Percentiles rank a stretch among this genome's conserved stretches.
Evolutionary conservation across 768 basidiomycete species (phyloP).

Genomic region (Leccinum imitatum): DNA sequence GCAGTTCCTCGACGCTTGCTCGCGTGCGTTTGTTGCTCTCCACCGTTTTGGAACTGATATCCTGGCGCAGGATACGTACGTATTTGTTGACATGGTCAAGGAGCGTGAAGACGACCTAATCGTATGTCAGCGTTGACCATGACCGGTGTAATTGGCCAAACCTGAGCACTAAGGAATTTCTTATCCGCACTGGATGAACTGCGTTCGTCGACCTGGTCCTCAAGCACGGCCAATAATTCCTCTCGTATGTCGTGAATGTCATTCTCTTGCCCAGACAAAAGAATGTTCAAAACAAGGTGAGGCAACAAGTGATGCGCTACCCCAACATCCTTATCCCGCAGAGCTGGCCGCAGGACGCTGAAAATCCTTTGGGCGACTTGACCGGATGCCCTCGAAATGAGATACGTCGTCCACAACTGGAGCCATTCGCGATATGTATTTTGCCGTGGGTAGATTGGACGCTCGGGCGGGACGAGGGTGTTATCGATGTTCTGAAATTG

Average conservation of each 20-base stretch:
- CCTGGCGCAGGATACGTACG: slow-evolving; percentile 74
- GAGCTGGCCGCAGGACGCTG: slow-evolving; percentile 69
- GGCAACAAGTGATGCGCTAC: slow-evolving; percentile 92
- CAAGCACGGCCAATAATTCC: slow-evolving; percentile 79
- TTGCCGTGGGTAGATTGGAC: slow-evolving; percentile 78
- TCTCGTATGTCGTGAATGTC: slow-evolving; percentile 63
- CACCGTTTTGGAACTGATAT: slow-evolving; percentile 48
- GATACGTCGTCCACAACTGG: slow-evolving; percentile 80
- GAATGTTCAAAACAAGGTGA: slow-evolving; percentile 83
- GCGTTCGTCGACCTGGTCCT: slow-evolving; percentile 75
- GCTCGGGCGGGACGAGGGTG: slow-evolving; percentile 39
- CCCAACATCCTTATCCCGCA: slow-evolving; percentile 87
- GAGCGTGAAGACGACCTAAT: slow-evolving; percentile 89
- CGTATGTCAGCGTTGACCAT: slow-evolving; percentile 1
- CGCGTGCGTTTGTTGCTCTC: slow-evolving; percentile 52
- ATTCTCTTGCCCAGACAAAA: slow-evolving; percentile 69
- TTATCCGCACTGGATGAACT: slow-evolving; percentile 70
- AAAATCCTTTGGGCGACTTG: slow-evolving; percentile 68
- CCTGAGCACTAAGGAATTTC: slow-evolving; percentile 91
- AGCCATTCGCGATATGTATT: slow-evolving; percentile 96
- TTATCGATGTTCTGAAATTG: slow-evolving; percentile 55
- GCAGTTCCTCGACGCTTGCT: slow-evolving; percentile 32
- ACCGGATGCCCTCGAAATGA: slow-evolving; percentile 68
- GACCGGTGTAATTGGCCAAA: slow-evolving; percentile 31
- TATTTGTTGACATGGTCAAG: slow-evolving; percentile 94